A percentile compares a stretch with the other conserved stretches of the same genome.
Evolutionary conservation across 768 basidiomycete genomes (phyloP).

Genomic region (Kwoniella pini): DNA sequence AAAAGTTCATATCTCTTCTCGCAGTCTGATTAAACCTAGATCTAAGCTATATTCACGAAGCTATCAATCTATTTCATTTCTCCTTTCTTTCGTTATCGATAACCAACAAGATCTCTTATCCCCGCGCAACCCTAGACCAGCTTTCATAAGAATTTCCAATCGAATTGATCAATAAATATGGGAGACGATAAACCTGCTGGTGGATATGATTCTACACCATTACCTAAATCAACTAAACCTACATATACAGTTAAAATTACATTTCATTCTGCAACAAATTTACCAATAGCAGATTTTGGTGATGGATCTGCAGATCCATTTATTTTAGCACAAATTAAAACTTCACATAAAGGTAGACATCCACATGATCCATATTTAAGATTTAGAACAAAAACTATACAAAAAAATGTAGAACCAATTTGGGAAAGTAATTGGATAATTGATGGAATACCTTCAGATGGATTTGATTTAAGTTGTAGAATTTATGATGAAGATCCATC

Average conservation of each 20-base stretch:
- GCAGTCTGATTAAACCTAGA: neutral
- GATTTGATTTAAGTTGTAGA: slow-evolving; percentile 34
- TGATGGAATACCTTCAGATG: slow-evolving; percentile 41
- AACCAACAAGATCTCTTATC: neutral
- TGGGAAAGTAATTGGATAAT: slow-evolving; percentile 44
- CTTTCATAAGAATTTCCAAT: neutral
- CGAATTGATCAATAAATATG: too few species aligned
- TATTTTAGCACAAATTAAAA: slow-evolving; percentile 43
- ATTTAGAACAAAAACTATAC: slow-evolving; percentile 40
- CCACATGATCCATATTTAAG: slow-evolving; percentile 39
- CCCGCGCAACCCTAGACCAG: neutral
- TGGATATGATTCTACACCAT: slow-evolving; percentile 45
- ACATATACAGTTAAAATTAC: slow-evolving; percentile 49
- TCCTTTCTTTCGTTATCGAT: neutral
- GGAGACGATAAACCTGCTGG: slow-evolving; percentile 43
- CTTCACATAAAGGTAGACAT: slow-evolving; percentile 27
- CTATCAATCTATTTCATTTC: too few species aligned
- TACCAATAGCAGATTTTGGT: slow-evolving; percentile 47
- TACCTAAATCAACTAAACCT: slow-evolving; percentile 24
- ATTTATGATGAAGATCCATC: slow-evolving; percentile 51
- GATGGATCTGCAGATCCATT: slow-evolving; percentile 46
- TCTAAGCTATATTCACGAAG: neutral
- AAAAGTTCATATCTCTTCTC: neutral
- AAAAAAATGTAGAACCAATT: slow-evolving; percentile 32
- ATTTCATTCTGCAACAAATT: slow-evolving; percentile 43